Conservation (phyloP, 2,329 filamentous ascomycete genomes). For the Westerdykella aurantiaca region DNA sequence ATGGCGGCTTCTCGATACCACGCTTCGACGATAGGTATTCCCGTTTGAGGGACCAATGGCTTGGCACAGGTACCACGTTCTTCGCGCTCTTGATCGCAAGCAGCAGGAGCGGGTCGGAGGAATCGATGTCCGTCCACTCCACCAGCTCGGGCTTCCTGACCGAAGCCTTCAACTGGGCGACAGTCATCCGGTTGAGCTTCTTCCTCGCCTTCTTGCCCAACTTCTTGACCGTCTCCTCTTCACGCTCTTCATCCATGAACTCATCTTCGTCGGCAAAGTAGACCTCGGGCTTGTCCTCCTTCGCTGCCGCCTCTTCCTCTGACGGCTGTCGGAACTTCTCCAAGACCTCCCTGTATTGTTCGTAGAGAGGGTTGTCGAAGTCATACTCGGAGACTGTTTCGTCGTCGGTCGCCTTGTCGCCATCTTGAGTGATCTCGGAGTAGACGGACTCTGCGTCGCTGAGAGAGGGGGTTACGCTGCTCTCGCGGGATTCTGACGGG, state of each 20-base stretch:
- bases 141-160: constrained; percentile 90
- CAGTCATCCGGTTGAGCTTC: constrained; percentile 82
- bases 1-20: constrained; percentile 91
- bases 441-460: constrained; percentile 35
- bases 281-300: constrained; percentile 71
- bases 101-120: constrained; percentile 78
- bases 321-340: constrained; percentile 59
- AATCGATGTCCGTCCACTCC: constrained; percentile 94
- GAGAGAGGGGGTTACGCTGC: constrained; percentile 1
- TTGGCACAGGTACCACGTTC: constrained; percentile 90
- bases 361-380: constrained; percentile 70
- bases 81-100: constrained; percentile 93
- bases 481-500: constrained; percentile 30
- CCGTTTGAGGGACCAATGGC: constrained; percentile 91
- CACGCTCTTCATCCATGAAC: constrained; percentile 78
- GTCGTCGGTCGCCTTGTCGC: constrained; percentile 44
- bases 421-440: constrained; percentile 29
- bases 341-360: constrained; percentile 78
- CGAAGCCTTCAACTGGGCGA: constrained; percentile 89
- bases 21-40: constrained; percentile 97
- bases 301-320: constrained; percentile 56
- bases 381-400: constrained; percentile 47
- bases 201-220: constrained; percentile 95
- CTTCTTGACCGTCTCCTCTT: constrained; percentile 56
- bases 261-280: constrained; percentile 79